Evolutionary conservation across 1,139 yeast species (phyloP), one percentile per base, ranked within the genome.

Genomic region (Trichomonascaceae sp.): DNA sequence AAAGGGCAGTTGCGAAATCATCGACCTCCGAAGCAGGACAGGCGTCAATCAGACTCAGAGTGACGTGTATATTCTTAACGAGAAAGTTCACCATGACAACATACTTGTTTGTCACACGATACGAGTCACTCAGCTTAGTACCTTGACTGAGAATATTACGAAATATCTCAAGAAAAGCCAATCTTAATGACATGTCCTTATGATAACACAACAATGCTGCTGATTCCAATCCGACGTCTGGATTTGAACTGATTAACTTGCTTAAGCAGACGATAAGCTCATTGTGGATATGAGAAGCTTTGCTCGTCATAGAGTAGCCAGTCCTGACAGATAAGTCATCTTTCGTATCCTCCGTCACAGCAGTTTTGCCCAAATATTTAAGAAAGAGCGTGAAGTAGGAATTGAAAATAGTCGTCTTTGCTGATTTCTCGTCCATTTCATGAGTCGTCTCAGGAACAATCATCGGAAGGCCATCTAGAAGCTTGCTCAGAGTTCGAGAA

Each of bases 151-250:
- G 80, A 67, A 82, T 86, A 55, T 84, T 82, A 1, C 87, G 81
- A 63, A 89, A 87, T 2, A 88, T 93, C 59, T 85, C 85, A 64
- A 88, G 74, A 64, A 88, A 87, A 0, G 93, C 83, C 5, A 85
- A 73, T 56, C 95, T 73, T 36, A 87, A 81, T 53, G 82, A 79
- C 19, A 72, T 70, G 63, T 86, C 86, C 43, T 79, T 80, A 61
- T 88, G 89, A 62, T 83, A 86, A 0, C 96, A 95, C 64, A 88
- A 75, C 0, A 95, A 90, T 15, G 89, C 70, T 0, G 91, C 90
- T 67, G 82, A 82, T 53, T 82, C 83, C 65, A 88, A 75, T 9
- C 96, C 96, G 50, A 87, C 83, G 58, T 85, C 90, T 1, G 85
- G 82, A 64, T 89, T 90, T 10, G 87, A 79, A 61, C 80, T 84